Evolutionary conservation across 768 basidiomycete genomes (phyloP), one percentile per base, ranked within the genome.

Genomic region (Termitomyces sp.): DNA sequence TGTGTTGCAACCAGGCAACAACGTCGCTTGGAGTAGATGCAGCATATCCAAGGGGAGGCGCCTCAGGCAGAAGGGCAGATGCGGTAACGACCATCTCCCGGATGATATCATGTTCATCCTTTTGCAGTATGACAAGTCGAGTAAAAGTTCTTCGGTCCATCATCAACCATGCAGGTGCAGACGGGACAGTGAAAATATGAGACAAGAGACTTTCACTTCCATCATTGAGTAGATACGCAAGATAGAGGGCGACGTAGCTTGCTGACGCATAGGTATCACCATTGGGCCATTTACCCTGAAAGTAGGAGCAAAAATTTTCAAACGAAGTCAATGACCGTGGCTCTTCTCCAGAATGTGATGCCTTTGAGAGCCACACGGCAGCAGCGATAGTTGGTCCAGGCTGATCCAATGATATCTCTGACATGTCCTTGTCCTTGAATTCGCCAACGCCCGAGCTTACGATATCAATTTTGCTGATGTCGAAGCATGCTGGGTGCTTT

Each of bases 351-450:
- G 3, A 26, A 52, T 2, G 3, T 16, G 24, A 52, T 20, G 15
- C 16, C 9, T 41, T n/a, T 13, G 55, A 56, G 10, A 56, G 36
- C 55, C 55, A 56, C 15, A 56, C 33, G 20, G 55, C 47, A 26
- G 46, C 47, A 18, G 55, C 55, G 9, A 56, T 48, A 20, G 28
- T 37, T 5, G 55, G 47, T 3, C 31, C 45, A 2, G 55, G 47
- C 22, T 56, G 55, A 12, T 56, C 55, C 36, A 49, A 24, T n/a
- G 55, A 24, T 34, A 56, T 56, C 33, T 28, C 26, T 8, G n/a
- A 24, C 55, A 56, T 56, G 22, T 48, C 26, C 28, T 7, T 26
- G 45, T 55, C 54, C 46, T 46, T 55, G 46, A 55, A 55, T 47
- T 55, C 12, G 18, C 54, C 54, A 1, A 48, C 45, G 18, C 45